A percentile compares a stretch with the other conserved stretches of the same genome.
Evolutionary conservation across 2,329 filamentous ascomycete genomes (phyloP).

Genomic region (Akanthomyces lecanii): DNA sequence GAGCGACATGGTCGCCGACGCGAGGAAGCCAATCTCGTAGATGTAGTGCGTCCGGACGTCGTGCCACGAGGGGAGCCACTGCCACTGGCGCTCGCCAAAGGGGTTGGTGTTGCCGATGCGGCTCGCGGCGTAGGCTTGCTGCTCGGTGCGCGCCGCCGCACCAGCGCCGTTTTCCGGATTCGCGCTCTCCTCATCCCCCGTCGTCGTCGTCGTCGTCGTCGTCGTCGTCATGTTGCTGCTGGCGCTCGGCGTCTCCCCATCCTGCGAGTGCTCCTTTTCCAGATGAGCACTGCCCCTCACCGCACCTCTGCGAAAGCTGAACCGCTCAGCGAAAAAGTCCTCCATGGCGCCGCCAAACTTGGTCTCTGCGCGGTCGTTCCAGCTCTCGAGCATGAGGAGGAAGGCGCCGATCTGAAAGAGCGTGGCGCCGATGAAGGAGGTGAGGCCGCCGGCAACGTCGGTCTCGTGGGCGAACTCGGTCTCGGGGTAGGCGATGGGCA

Average conservation of each 20-base stretch:
- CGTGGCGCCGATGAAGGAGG: slow-evolving; percentile 56
- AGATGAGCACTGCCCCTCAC: not conserved
- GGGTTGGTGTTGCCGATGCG: not conserved
- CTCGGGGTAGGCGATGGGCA: slow-evolving; percentile 50
- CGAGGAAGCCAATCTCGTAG: slow-evolving; percentile 59
- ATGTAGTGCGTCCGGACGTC: slow-evolving; percentile 57
- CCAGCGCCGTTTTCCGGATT: not conserved
- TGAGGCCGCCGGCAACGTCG: slow-evolving; percentile 46
- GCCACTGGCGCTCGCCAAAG: slow-evolving; percentile 38
- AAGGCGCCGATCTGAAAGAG: slow-evolving; percentile 56
- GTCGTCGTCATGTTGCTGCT: not conserved
- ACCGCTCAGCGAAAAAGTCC: slow-evolving; percentile 22
- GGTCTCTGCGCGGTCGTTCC: slow-evolving; percentile 52
- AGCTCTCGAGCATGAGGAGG: slow-evolving; percentile 54
- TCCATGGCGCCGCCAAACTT: slow-evolving; percentile 61
- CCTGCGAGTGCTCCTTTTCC: not conserved
- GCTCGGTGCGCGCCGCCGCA: not conserved
- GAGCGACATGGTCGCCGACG: slow-evolving; percentile 50
- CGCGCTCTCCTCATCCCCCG: slow-evolving; percentile 2
- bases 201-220: not conserved
- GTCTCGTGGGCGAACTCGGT: slow-evolving; percentile 50
- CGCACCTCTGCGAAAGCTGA: slow-evolving; percentile 3
- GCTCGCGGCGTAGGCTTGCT: not conserved
- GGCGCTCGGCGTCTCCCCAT: not conserved
- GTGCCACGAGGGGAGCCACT: slow-evolving; percentile 53